Evolutionary conservation across 768 basidiomycete species (phyloP), one percentile per base, ranked within the genome.

Genomic region (Tulasnella sp.): DNA sequence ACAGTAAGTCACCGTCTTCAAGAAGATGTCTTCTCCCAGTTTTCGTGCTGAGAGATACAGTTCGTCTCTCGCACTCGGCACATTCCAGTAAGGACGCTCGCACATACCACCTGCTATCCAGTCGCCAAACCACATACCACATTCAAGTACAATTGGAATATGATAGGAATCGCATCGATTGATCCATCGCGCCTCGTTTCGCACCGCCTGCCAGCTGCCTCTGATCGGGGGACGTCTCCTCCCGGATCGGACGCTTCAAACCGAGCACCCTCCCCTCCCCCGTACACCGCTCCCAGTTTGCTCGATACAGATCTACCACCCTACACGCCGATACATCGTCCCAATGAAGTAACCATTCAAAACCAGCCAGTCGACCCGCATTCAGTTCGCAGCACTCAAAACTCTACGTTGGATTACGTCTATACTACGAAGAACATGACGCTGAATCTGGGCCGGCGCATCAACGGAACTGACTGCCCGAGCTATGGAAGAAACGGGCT

Each of bases 371-470:
- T 12, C n/a, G 8, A 16, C 31, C 34, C n/a, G 9, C 34, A 18
- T 69, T 16, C 64, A 18, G 31, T 34, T 69, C 64, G 4, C 18
- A 28, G 28, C n/a, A 14, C 64, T 7, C 5, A 31, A 37, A 28
- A 37, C 64, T 14, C 64, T 4, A 69, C 5, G 16, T 16, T 12
- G 11, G 64, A 77, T 14, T 77, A 77, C n/a, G 41, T 44, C 24
- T 77, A 77, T 46, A 24, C 46, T 14, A 77, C 76, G 58, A 77
- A 77, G 50, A 48, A 64, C 31, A 48, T 77, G 46, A 41, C 76
- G 11, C 40, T 77, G n/a, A 58, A 64, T n/a, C 76, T 77, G n/a
- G 76, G 76, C 6, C 41, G 46, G 9, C 46, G 76, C 24, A 4
- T 77, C 28, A 40, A 77, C 48, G 76, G 76, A 28, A 77, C 76